phyloP scores from a whole-genome alignment of 1,139 yeast genomes.

The Taiozyma sp. region DNA sequence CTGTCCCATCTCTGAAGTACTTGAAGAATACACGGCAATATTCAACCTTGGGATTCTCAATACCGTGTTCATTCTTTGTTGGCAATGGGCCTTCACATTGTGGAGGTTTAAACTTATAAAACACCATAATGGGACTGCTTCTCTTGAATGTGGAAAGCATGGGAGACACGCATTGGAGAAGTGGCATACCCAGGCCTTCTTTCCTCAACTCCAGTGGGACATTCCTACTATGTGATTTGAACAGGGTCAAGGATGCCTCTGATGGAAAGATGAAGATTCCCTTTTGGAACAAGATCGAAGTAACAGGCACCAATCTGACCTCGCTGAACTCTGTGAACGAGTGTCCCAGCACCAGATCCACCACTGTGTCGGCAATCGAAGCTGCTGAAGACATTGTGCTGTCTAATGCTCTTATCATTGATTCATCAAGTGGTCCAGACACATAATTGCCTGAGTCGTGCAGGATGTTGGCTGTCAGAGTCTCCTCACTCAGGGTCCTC shows the following conservation, averaged over 20 bases:
- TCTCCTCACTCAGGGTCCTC: neutral
- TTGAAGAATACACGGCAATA: slow-evolving; percentile 20
- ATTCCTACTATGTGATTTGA: slow-evolving; percentile 24
- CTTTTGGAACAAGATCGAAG: slow-evolving; percentile 26
- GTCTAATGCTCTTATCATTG: neutral
- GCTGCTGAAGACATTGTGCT: neutral
- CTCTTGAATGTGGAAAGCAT: slow-evolving; percentile 25
- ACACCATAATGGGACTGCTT: slow-evolving; percentile 25
- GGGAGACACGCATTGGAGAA: slow-evolving; percentile 28
- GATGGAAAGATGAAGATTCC: slow-evolving; percentile 29
- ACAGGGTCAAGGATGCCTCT: slow-evolving; percentile 25
- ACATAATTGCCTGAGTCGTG: neutral
- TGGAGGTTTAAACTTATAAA: slow-evolving; percentile 24
- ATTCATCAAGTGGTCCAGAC: neutral
- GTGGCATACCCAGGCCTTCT: slow-evolving; percentile 28
- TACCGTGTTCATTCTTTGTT: neutral
- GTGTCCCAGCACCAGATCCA: slow-evolving; percentile 21
- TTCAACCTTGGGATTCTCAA: slow-evolving; percentile 9
- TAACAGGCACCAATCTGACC: slow-evolving; percentile 27
- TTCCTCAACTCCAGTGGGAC: slow-evolving; percentile 15
- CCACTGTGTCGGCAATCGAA: slow-evolving; percentile 9
- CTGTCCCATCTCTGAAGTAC: slow-evolving; percentile 12
- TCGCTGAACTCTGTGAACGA: slow-evolving; percentile 19
- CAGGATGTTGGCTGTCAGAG: neutral
- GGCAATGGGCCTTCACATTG: neutral